phyloP scores from a whole-genome alignment of 2,329 filamentous ascomycete species.

The Alternaria novae-zelandiae region DNA sequence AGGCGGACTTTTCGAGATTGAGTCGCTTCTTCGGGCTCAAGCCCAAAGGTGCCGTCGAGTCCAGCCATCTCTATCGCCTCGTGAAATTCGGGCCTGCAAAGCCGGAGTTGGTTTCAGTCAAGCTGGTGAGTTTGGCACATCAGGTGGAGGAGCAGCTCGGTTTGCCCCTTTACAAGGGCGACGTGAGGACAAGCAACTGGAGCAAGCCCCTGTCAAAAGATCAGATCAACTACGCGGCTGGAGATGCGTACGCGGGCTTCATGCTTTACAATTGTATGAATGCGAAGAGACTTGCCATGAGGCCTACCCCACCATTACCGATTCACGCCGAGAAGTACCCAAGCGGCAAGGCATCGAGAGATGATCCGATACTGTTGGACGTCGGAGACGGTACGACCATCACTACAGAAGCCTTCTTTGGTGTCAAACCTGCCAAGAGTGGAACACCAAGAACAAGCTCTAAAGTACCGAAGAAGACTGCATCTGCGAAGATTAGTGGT shows the following conservation, averaged over 20 bases:
- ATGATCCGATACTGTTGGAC: constrained; percentile 29
- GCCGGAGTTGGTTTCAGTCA: constrained; percentile 45
- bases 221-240: constrained; percentile 78
- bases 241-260: constrained; percentile 83
- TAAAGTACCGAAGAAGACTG: background rate
- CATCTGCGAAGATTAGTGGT: background rate
- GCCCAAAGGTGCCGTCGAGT: constrained; percentile 73
- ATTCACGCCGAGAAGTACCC: constrained; percentile 39
- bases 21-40: constrained; percentile 69
- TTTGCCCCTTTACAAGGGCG: constrained; percentile 80
- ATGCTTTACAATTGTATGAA: constrained; percentile 78
- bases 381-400: constrained; percentile 24
- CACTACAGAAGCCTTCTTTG: constrained; percentile 32
- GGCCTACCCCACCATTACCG: constrained; percentile 29
- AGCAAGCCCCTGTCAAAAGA: constrained; percentile 63
- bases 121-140: constrained; percentile 67
- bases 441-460: background rate
- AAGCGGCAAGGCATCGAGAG: constrained; percentile 7
- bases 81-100: constrained; percentile 69
- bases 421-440: constrained; percentile 14
- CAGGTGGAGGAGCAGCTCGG: constrained; percentile 75
- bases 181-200: constrained; percentile 80
- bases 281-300: constrained; percentile 61
- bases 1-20: constrained; percentile 68
- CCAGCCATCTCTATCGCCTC: constrained; percentile 81